Percentiles rank a stretch among this genome's conserved stretches.
Evolutionary conservation across 73 alveolate genomes (phyloP).

Genomic region (Breviolum minutum): DNA sequence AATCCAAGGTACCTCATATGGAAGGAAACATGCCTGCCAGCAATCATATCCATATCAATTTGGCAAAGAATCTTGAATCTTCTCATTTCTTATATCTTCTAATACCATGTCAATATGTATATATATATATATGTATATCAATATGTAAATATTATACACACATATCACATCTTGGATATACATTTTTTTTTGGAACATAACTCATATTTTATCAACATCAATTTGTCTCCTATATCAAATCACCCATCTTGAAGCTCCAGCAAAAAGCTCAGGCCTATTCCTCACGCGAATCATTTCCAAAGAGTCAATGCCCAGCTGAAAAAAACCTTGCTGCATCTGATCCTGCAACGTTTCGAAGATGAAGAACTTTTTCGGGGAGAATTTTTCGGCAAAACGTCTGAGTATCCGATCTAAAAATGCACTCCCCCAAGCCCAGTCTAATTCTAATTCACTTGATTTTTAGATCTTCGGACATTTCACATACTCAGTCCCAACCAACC

Average conservation of each 20-base stretch:
- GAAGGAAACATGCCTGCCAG: too few relatives aligned
- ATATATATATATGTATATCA: too few relatives aligned
- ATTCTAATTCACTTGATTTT: neutral
- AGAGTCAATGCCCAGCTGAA: constrained; percentile 48
- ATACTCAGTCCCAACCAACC: neutral
- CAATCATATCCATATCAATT: too few relatives aligned
- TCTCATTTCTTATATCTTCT: too few relatives aligned
- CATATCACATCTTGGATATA: too few relatives aligned
- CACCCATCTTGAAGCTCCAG: neutral
- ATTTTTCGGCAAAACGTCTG: neutral
- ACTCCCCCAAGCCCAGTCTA: neutral
- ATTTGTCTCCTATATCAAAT: too few relatives aligned
- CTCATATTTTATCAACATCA: too few relatives aligned
- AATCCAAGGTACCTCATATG: too few relatives aligned
- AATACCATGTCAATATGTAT: too few relatives aligned
- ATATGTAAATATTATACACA: too few relatives aligned
- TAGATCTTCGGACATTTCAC: neutral
- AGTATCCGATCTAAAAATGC: neutral
- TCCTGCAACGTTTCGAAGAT: neutral
- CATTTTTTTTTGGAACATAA: too few relatives aligned
- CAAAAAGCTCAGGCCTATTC: neutral
- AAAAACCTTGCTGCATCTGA: constrained; percentile 16
- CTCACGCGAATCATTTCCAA: constrained; percentile 22
- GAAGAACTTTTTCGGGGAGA: neutral
- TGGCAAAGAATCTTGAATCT: too few relatives aligned